Percentiles rank a stretch among this genome's conserved stretches.
Evolutionary conservation across 2,329 filamentous ascomycete genomes (phyloP).

Genomic region (Aspergillus calidoustus): DNA sequence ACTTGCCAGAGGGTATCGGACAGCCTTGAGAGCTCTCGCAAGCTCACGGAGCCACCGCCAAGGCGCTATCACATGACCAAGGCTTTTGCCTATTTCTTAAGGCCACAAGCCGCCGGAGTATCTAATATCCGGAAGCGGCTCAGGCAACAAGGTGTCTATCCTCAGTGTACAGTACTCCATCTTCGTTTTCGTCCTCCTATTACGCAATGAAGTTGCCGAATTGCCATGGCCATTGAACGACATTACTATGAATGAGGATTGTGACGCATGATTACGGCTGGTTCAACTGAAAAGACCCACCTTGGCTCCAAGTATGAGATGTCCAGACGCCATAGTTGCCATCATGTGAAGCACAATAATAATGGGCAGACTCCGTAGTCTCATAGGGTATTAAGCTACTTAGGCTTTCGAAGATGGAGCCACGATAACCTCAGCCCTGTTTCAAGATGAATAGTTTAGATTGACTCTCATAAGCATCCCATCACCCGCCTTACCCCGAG

Average conservation of each 20-base stretch:
- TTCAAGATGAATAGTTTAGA: constrained; percentile 12
- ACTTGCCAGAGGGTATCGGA: constrained; percentile 24
- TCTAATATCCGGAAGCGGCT: constrained; percentile 22
- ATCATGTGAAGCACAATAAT: neutral
- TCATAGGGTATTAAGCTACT: neutral
- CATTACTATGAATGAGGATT: neutral
- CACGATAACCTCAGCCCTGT: constrained; percentile 2
- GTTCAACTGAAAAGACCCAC: neutral
- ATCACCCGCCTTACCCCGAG: constrained; percentile 39
- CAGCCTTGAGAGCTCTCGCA: constrained; percentile 37
- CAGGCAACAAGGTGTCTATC: constrained; percentile 26
- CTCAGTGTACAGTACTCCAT: neutral
- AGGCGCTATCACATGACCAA: constrained; percentile 21
- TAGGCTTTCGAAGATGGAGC: neutral
- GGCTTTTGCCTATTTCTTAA: constrained; percentile 13
- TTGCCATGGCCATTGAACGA: neutral
- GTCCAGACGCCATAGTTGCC: no score
- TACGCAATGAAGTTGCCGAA: constrained; percentile 9
- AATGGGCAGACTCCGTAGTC: neutral
- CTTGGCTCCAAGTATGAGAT: neutral
- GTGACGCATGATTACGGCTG: neutral
- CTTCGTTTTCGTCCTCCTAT: constrained; percentile 24
- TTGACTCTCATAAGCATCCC: constrained; percentile 6
- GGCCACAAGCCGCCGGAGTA: constrained; percentile 19
- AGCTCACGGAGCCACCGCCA: constrained; percentile 24